These are phyloP conservation scores for Penicillium longicatenatum DNA, from an alignment of 495 filamentous ascomycete species.

Conservation along the genomic window DNA sequence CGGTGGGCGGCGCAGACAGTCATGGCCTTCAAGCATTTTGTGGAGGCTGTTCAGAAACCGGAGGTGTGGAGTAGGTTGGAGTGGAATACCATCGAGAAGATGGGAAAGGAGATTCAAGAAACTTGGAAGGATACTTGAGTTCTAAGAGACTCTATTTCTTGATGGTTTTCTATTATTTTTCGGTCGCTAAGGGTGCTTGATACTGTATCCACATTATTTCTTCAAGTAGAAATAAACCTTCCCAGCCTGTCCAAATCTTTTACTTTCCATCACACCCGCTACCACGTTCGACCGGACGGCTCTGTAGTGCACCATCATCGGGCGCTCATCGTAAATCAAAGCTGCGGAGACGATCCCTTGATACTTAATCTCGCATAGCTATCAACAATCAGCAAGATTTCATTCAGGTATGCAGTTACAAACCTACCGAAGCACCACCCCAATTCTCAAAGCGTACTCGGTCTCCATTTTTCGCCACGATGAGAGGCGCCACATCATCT, in stretches of 20 bases:
- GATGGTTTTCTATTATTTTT: too few relatives aligned
- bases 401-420: not conserved
- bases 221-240: constrained; percentile 20
- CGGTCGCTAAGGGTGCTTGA: not conserved
- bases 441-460: constrained; percentile 20
- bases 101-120: constrained; percentile 28
- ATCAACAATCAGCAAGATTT: not conserved
- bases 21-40: constrained; percentile 51
- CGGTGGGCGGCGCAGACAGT: constrained; percentile 53
- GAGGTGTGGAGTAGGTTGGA: constrained; percentile 33
- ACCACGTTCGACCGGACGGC: constrained; percentile 25
- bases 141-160: not conserved
- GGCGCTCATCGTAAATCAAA: constrained; percentile 33
- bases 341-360: constrained; percentile 28
- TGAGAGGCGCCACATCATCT: constrained; percentile 27
- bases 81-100: constrained; percentile 32
- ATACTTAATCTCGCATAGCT: constrained; percentile 31
- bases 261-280: constrained; percentile 30
- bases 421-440: constrained; percentile 25
- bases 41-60: constrained; percentile 40
- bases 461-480: constrained; percentile 23
- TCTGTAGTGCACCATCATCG: constrained; percentile 34
- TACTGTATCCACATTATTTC: constrained; percentile 11
- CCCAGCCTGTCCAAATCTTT: constrained; percentile 7
- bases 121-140: constrained; percentile 22